Evolutionary conservation across 2,329 filamentous ascomycete genomes (phyloP), one percentile per base, ranked within the genome.

Genomic region (Dothidotthia symphoricarpi): DNA sequence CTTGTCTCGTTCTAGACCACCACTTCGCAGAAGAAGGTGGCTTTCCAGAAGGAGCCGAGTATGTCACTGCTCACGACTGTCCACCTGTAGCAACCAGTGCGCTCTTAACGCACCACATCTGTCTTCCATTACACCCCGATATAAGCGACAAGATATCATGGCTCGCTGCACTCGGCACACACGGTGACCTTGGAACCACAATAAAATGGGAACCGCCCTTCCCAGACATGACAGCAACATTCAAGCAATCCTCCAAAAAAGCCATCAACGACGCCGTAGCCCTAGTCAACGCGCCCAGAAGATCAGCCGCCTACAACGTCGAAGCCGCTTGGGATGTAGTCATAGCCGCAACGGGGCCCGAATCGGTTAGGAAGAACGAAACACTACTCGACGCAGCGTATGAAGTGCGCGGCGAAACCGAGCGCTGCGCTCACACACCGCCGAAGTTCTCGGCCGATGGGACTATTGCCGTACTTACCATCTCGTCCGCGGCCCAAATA

Each of bases 161-260:
- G 76, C 69, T 85, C 1, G 82, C 80, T 36, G 73, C 74, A 3
- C 73, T 85, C 46, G 83, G 83, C 7, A 85, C 82, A 0, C 79
- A 84, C 45, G 82, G 81, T 3, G 82, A 86, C 46, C 69, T 86
- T 0, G 82, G 82, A 11, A 83, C 76, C 26, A 74, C 74, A 0
- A 46, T 85, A 12, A 85, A 83, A 56, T 85, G 82, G 82, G 67
- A 77, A 15, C 72, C 75, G 0, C 82, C 82, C 0, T 85, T 86
- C 45, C 82, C 82, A 1, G 77, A 84, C 43, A 83, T 85, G 80
- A 71, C 68, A 13, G 60, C 70, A 1, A 75, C 75, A 0, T 78
- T 85, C 49, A 83, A 83, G 49, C 66, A 60, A 11, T 71, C 82
- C 51, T 78, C 78, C 0, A 85, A 81, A 50, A 83, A 80, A 47